A percentile compares a stretch with the other conserved stretches of the same genome.
Evolutionary conservation across 164 flowering plant genomes (phyloP).

Genomic region (Stephania cephalantha): DNA sequence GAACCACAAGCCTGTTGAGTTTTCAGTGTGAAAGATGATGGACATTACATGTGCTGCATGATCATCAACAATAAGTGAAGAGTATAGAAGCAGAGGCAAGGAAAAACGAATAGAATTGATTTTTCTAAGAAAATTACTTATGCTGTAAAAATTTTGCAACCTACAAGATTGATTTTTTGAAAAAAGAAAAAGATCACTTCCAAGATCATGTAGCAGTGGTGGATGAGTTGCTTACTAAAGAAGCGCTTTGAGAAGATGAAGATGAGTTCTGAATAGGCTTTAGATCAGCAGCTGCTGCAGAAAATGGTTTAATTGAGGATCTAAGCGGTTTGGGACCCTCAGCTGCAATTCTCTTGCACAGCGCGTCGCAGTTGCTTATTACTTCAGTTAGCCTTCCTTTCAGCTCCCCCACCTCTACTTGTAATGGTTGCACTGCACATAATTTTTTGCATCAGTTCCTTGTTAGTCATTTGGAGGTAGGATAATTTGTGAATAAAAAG

Average conservation of each 20-base stretch:
- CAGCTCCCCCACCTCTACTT: slow-evolving; percentile 91
- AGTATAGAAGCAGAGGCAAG: background rate
- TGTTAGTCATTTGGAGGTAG: too few species aligned
- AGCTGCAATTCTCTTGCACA: slow-evolving; percentile 74
- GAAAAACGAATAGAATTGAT: background rate
- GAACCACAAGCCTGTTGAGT: too few species aligned
- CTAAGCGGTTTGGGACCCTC: slow-evolving; percentile 84
- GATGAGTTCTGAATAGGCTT: slow-evolving; percentile 16
- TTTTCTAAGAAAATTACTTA: background rate
- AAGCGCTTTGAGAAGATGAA: slow-evolving; percentile 17
- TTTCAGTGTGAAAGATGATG: too few species aligned
- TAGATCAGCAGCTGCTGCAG: slow-evolving; percentile 25
- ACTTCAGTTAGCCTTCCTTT: slow-evolving; percentile 94
- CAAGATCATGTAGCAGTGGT: slow-evolving; percentile 15
- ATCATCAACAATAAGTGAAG: too few species aligned
- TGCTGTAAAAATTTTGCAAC: background rate
- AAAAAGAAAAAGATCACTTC: slow-evolving; percentile 1
- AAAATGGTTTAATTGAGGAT: slow-evolving; percentile 62
- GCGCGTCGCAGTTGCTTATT: slow-evolving; percentile 76
- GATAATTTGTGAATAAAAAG: background rate
- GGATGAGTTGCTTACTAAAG: slow-evolving; percentile 8
- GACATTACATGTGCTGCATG: too few species aligned
- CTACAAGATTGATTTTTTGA: background rate
- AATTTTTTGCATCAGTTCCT: slow-evolving; percentile 6
- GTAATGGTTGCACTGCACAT: slow-evolving; percentile 70